Conservation (phyloP, 2,329 filamentous ascomycete genomes). For the Sordariomycetes sp. region DNA sequence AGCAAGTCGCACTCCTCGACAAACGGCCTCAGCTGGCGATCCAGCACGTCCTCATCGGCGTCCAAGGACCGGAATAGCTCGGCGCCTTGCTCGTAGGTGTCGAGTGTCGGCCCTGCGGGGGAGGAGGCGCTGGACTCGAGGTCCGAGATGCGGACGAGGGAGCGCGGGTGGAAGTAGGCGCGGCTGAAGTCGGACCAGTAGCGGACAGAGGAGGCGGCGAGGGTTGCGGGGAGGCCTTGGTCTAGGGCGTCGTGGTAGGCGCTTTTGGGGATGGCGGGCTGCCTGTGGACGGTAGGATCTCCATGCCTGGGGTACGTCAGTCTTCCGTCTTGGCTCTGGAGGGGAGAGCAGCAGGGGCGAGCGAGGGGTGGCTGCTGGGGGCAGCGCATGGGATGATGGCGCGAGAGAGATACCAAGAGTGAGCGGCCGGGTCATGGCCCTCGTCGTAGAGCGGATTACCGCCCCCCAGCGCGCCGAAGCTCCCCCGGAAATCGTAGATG, state of each 20-base stretch:
- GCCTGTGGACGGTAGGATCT: slow-evolving; percentile 52
- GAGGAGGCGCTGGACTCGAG: slow-evolving; percentile 65
- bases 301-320: slow-evolving; percentile 40
- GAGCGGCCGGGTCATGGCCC: slow-evolving; percentile 11
- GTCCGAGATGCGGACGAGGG: slow-evolving; percentile 75
- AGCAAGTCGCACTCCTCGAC: slow-evolving; percentile 87
- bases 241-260: slow-evolving; percentile 74
- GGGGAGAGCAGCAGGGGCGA: neutral
- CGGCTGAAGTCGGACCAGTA: slow-evolving; percentile 97
- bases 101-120: slow-evolving; percentile 32
- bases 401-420: neutral
- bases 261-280: slow-evolving; percentile 53
- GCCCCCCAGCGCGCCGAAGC: slow-evolving; percentile 77
- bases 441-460: slow-evolving; percentile 77
- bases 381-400: too few relatives aligned
- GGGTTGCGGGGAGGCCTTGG: slow-evolving; percentile 45
- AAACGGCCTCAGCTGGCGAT: slow-evolving; percentile 81
- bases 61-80: slow-evolving; percentile 64
- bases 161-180: slow-evolving; percentile 83
- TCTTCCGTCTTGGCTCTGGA: neutral
- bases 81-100: slow-evolving; percentile 59
- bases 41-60: slow-evolving; percentile 72
- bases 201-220: slow-evolving; percentile 61
- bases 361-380: slow-evolving; percentile 1
- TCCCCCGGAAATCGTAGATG: slow-evolving; percentile 90